A percentile compares a stretch with the other conserved stretches of the same genome.
Evolutionary conservation across 768 basidiomycete species (phyloP).

Genomic region (Lactarius tabidus): DNA sequence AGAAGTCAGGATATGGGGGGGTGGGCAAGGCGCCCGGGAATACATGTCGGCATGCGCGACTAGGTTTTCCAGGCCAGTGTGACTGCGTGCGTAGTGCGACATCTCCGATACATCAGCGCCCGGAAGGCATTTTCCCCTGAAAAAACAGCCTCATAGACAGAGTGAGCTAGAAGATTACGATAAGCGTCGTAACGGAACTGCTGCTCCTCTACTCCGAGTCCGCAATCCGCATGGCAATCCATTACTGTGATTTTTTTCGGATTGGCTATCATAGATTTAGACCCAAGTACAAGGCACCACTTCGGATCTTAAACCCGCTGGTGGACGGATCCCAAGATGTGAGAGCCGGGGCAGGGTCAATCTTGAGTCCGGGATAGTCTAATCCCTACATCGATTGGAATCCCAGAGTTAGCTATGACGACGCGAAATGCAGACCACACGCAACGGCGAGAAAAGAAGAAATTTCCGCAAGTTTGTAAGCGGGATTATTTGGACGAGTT

Average conservation of each 20-base stretch:
- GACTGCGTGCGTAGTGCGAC: background rate
- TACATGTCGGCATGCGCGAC: background rate
- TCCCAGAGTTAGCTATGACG: background rate
- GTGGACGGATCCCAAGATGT: background rate
- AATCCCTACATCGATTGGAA: background rate
- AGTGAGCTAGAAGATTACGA: background rate
- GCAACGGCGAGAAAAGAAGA: background rate
- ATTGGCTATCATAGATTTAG: background rate
- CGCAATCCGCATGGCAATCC: background rate
- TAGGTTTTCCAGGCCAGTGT: background rate
- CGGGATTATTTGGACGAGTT: background rate
- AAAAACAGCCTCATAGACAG: background rate
- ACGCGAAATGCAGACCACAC: background rate
- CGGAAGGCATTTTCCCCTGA: background rate
- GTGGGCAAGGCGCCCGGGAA: background rate
- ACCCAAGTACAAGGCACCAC: background rate
- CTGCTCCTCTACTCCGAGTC: background rate
- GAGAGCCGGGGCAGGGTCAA: background rate
- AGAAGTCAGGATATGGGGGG: background rate
- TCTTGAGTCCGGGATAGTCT: background rate
- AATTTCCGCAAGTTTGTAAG: background rate
- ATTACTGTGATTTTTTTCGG: too few relatives aligned
- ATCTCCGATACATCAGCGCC: background rate
- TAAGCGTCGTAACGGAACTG: background rate
- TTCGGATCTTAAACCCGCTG: background rate